phyloP scores from a whole-genome alignment of 192 early-diverging fungal species.

The Coemansia sp. region DNA sequence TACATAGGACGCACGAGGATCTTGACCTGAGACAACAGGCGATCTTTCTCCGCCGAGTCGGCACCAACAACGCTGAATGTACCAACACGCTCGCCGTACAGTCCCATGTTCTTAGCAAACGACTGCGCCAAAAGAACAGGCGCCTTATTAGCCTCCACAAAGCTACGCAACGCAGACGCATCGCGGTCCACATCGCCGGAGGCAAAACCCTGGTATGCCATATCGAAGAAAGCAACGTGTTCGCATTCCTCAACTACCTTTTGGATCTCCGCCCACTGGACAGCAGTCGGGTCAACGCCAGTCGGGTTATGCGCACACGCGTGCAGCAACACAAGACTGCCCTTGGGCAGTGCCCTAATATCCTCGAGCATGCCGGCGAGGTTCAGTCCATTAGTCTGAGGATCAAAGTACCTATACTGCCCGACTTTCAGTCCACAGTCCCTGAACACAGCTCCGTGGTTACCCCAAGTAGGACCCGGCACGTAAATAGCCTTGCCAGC shows the following conservation, averaged over 20 bases:
- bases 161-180: conserved; percentile 92
- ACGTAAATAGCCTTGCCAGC: conserved; percentile 81
- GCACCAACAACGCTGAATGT: conserved; percentile 83
- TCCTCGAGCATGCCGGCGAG: conserved; percentile 91
- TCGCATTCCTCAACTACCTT: conserved; percentile 73
- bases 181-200: conserved; percentile 88
- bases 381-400: conserved; percentile 90
- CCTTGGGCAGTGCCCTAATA: conserved; percentile 81
- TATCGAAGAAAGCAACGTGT: conserved; percentile 97
- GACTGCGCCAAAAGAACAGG: conserved; percentile 86
- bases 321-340: conserved; percentile 91
- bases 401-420: conserved; percentile 95
- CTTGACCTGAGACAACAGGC: conserved; percentile 91
- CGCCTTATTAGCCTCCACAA: conserved; percentile 76
- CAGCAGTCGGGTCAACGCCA: conserved; percentile 93
- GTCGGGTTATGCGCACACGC: conserved; percentile 99
- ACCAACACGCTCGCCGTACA: conserved; percentile 97
- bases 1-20: conserved; percentile 96
- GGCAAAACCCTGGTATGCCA: conserved; percentile 99
- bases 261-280: conserved; percentile 91
- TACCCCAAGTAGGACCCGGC: conserved; percentile 96
- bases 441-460: conserved; percentile 93
- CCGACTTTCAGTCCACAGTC: conserved; percentile 86
- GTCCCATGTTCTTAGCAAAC: conserved; percentile 99
- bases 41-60: conserved; percentile 73